A percentile compares a stretch with the other conserved stretches of the same genome.
These are phyloP conservation scores for Cymbopogon flexuosus DNA, from an alignment of 202 grass and related monocot genomes.

Conservation along the genomic window DNA sequence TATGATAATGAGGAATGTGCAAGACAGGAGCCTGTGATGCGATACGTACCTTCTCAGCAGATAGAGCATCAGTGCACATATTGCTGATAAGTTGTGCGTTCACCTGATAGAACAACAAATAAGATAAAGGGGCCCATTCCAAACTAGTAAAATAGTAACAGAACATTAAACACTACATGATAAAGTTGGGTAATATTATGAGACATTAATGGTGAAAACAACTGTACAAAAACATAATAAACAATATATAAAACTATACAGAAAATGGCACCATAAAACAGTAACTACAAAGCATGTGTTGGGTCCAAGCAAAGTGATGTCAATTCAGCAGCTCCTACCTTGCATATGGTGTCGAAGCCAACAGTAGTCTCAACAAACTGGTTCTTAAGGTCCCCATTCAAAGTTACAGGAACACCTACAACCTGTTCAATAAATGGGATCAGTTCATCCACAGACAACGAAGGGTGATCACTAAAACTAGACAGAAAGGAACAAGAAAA, in stretches of 20 bases:
- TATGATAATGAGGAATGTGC: not conserved
- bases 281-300: not conserved
- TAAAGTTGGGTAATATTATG: not conserved
- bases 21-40: not conserved
- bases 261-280: not conserved
- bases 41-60: slow-evolving; percentile 86
- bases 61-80: slow-evolving; percentile 90
- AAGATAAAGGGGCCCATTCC: slow-evolving; percentile 7
- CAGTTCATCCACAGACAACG: not conserved
- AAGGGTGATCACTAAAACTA: slow-evolving; percentile 3
- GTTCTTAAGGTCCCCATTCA: slow-evolving; percentile 98
- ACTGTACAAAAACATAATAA: not conserved
- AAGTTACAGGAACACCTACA: slow-evolving; percentile 96
- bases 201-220: not conserved
- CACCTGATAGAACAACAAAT: slow-evolving; percentile 61
- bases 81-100: slow-evolving; percentile 98
- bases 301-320: not conserved
- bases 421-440: slow-evolving; percentile 44
- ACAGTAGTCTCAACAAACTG: slow-evolving; percentile 97
- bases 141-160: not conserved
- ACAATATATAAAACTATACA: not conserved
- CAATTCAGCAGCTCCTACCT: slow-evolving; percentile 45
- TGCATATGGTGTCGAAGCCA: slow-evolving; percentile 97
- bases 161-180: not conserved
- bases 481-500: slow-evolving; percentile 6